phyloP scores from a whole-genome alignment of 176 grass and related monocot species.

The Juncus inflexus region DNA sequence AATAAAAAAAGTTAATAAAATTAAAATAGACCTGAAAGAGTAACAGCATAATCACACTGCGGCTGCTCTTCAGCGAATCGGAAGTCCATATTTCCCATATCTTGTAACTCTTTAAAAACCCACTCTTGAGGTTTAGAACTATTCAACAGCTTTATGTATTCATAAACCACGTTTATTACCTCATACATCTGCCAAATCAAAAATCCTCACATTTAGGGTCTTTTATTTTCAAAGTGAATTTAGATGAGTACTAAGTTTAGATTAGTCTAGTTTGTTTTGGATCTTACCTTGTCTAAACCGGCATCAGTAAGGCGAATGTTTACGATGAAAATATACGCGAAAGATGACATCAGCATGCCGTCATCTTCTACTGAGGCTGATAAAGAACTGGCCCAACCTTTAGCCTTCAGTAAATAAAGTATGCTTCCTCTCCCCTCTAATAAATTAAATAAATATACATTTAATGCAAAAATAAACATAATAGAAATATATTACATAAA shows the following conservation, averaged over 20 bases:
- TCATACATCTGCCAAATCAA: constrained; percentile 48
- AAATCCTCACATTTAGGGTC: neutral
- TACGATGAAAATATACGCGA: constrained; percentile 82
- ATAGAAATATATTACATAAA: too few relatives aligned
- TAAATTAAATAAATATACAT: too few relatives aligned
- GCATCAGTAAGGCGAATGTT: constrained; percentile 72
- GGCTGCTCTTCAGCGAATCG: constrained; percentile 97
- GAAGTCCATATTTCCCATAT: constrained; percentile 90
- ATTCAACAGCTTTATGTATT: constrained; percentile 73
- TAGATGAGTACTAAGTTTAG: constrained; percentile 11
- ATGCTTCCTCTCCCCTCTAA: constrained; percentile 98
- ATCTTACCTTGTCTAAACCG: constrained; percentile 76
- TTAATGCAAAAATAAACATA: too few relatives aligned
- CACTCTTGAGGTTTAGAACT: constrained; percentile 84
- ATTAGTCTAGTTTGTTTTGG: neutral
- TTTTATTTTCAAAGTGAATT: neutral
- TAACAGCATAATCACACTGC: constrained; percentile 82
- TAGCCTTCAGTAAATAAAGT: constrained; percentile 84
- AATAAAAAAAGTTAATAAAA: constrained; percentile 27
- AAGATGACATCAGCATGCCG: constrained; percentile 61
- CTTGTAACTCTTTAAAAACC: constrained; percentile 97
- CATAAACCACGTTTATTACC: constrained; percentile 67
- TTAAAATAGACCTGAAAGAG: constrained; percentile 87
- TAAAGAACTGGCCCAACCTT: constrained; percentile 70
- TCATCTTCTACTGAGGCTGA: constrained; percentile 74